These are phyloP conservation scores for Penicillium sp. DNA, from an alignment of 2,329 filamentous ascomycete species.

Conservation along the genomic window DNA sequence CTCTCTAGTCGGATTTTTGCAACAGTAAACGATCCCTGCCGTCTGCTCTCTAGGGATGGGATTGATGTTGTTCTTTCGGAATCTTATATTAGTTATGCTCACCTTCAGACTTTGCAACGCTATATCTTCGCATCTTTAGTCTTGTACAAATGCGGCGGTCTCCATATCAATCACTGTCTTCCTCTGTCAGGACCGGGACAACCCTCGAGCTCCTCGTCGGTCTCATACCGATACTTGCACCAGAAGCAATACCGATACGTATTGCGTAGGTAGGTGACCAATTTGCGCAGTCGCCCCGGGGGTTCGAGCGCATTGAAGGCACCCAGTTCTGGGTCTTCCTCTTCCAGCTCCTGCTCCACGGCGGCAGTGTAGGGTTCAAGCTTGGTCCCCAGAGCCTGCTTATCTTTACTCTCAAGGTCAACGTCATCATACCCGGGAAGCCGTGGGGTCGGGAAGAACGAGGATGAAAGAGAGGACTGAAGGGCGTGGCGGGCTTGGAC, in stretches of 20 bases:
- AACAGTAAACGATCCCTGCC: too few species aligned
- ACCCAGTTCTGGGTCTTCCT: slow-evolving; percentile 74
- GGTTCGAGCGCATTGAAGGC: slow-evolving; percentile 68
- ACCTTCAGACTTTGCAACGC: too few species aligned
- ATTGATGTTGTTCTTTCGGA: too few species aligned
- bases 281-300: slow-evolving; percentile 59
- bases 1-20: too few species aligned
- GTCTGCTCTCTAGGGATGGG: too few species aligned
- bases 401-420: slow-evolving; percentile 69
- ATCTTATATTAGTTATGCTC: too few species aligned
- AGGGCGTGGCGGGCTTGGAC: slow-evolving; percentile 32
- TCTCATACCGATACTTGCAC: slow-evolving; percentile 79
- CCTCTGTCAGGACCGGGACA: slow-evolving; percentile 81
- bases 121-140: too few species aligned
- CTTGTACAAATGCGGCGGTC: too few species aligned
- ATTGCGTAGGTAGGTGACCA: slow-evolving; percentile 66
- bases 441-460: slow-evolving; percentile 35
- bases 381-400: slow-evolving; percentile 59
- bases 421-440: slow-evolving; percentile 65
- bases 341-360: slow-evolving; percentile 56
- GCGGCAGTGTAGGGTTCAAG: slow-evolving; percentile 35
- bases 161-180: slow-evolving; percentile 62
- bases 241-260: slow-evolving; percentile 86
- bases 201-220: slow-evolving; percentile 67
- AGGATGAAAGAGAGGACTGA: slow-evolving; percentile 31